Evolutionary conservation across 1,139 yeast species (phyloP), one percentile per base, ranked within the genome.

Genomic region (Geotrichum bryndzae): DNA sequence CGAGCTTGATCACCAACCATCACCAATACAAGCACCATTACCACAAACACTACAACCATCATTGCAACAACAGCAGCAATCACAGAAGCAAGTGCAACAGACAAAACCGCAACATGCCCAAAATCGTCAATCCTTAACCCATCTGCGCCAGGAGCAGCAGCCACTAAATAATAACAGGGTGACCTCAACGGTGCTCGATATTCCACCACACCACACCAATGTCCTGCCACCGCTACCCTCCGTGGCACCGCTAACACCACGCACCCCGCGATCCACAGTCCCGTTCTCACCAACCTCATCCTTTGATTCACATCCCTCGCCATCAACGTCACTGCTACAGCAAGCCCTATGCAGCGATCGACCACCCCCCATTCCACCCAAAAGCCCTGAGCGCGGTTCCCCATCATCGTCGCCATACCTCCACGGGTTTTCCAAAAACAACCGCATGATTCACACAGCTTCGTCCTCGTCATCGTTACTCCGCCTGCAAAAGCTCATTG

Each of bases 401-500:
- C 29, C 53, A 31, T 35, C 58, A 31, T 31, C 53, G 6, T 35
- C 58, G 11, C 27, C 46, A 11, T 50, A 18, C 15, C 53, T 56
- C 11, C 48, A 54, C 15, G 41, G 38, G 11, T 8, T 25, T 5
- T n/a, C 53, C 10, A 33, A 22, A 50, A 56, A 35, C 35, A 22
- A 53, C 8, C 46, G 50, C 11, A 48, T 56, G 4, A n/a, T 15
- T 4, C 22, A 18, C 46, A 41, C 46, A 3, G 31, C 58, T 11
- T 58, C 65, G 18, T 65, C 70, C 23, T 70, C 68, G 60, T 59
- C 69, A 33, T 68, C 70, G 8, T 65, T 69, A 51, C 69, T 60
- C 61, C 59, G 65, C 35, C 65, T 70, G 63, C 72, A 69, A 56
- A 70, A 69, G 57, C 61, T 68, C 25, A 60, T 69, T 55, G 65